Base-by-base conservation (phyloP, 1,284 basidiomycete species). In the Stygiomarasmius scandens region DNA sequence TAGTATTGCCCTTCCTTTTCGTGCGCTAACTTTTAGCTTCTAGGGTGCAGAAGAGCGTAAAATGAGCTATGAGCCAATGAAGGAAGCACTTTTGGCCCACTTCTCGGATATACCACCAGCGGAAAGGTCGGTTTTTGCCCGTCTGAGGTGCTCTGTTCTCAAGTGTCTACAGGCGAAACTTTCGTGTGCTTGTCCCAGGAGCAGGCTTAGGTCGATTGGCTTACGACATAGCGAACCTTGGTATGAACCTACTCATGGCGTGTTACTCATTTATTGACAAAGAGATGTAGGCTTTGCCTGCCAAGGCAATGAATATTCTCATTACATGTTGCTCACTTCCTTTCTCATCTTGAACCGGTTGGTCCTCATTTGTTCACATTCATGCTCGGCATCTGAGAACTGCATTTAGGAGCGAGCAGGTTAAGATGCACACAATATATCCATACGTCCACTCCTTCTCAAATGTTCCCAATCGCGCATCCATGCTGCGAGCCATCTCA, bases 291-390 rank as follows among this genome's bases (percentile, higher is more conserved):
- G 92, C 9, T 96, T 95, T 64, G 74, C 89, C 3, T 90, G 89
- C 58, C 93, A 95, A 71, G 95, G 91, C 9, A 97, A 96, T 69
- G 95, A 97, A 71, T 96, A 96, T 69, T 95, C 92, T 32, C 91
- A 95, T 61, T 95, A 93, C 74, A 96, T 96, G 94, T 81, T 96
- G 9, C 81, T 96, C 1, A 79, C 89, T 1, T 93, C 93, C 5
- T 90, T 87, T 67, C 90, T 90, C 68, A 86, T 95, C 24, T 76
- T 96, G 34, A 94, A 93, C 67, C 82, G 81, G 90, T 92, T 63
- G 3, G 71, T 54, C 22, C 62, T 48, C 48, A 45, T 54, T 46
- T 38, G 16, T 29, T 36, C n/a, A 43, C n/a, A 8, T 27, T 36
- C 20, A 34, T 23, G 46, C 19, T 49, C 36, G 44, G 52, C 49